Percentiles rank a stretch among this genome's conserved stretches.
Conservation (phyloP, 768 basidiomycete species). For the Pulveroboletus sp. region DNA sequence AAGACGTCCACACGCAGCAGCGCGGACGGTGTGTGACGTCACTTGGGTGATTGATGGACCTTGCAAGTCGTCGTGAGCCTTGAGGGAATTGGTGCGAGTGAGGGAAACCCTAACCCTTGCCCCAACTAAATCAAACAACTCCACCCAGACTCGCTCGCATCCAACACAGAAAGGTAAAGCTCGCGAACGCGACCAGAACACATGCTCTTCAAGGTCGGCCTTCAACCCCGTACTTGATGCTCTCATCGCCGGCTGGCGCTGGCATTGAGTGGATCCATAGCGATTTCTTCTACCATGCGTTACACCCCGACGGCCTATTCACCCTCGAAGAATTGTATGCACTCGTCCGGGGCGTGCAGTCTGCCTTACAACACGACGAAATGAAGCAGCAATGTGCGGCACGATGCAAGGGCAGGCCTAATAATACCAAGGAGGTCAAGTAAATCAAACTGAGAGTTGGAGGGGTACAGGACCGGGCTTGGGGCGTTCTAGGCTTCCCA, state of each 20-base stretch:
- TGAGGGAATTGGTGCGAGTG: too few relatives aligned
- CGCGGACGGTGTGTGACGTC: too few relatives aligned
- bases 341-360: slow-evolving; percentile 64
- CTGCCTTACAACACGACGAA: slow-evolving; percentile 65
- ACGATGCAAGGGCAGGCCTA: slow-evolving; percentile 72
- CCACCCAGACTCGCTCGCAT: too few relatives aligned
- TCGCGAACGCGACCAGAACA: too few relatives aligned
- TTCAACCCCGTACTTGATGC: too few relatives aligned
- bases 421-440: slow-evolving; percentile 60
- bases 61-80: too few relatives aligned
- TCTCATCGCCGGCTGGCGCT: background rate
- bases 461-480: slow-evolving; percentile 76
- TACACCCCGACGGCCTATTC: slow-evolving; percentile 57
- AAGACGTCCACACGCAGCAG: too few relatives aligned
- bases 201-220: too few relatives aligned
- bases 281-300: slow-evolving; percentile 69
- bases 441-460: slow-evolving; percentile 63
- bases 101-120: too few relatives aligned
- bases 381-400: slow-evolving; percentile 55
- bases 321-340: slow-evolving; percentile 63
- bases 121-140: too few relatives aligned
- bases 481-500: slow-evolving; percentile 42
- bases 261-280: slow-evolving; percentile 32
- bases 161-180: too few relatives aligned
- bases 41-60: too few relatives aligned